Conservation (phyloP, 768 basidiomycete species). For the Panaeolus cyanescens region DNA sequence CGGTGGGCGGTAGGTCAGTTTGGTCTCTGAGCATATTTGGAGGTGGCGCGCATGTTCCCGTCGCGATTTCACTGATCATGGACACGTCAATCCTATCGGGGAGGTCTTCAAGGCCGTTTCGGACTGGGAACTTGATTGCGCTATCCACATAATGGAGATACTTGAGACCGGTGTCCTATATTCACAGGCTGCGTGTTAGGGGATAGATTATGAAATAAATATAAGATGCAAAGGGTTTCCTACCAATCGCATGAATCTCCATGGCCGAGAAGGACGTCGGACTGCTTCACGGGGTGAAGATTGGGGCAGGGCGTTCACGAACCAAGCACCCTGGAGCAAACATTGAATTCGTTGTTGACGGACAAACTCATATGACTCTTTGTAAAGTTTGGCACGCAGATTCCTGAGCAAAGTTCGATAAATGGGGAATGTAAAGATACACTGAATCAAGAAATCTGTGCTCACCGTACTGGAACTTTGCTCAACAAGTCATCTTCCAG, state of each 20-base stretch:
- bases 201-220: background rate
- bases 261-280: slow-evolving; percentile 64
- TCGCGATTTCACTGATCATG: slow-evolving; percentile 76
- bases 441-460: background rate
- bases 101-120: slow-evolving; percentile 83
- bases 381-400: slow-evolving; percentile 81
- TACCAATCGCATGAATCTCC: slow-evolving; percentile 89
- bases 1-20: slow-evolving; percentile 55
- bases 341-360: slow-evolving; percentile 88
- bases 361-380: slow-evolving; percentile 89
- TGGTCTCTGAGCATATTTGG: slow-evolving; percentile 65
- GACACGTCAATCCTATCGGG: slow-evolving; percentile 85
- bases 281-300: slow-evolving; percentile 51
- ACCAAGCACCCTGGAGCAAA: slow-evolving; percentile 89
- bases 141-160: slow-evolving; percentile 88
- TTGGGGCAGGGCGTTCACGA: slow-evolving; percentile 74
- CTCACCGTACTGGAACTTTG: slow-evolving; percentile 85
- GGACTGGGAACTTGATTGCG: slow-evolving; percentile 75
- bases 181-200: background rate
- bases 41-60: slow-evolving; percentile 71
- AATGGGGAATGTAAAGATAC: slow-evolving; percentile 5
- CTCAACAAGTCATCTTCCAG: slow-evolving; percentile 84
- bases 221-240: slow-evolving; percentile 8
- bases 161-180: slow-evolving; percentile 76
- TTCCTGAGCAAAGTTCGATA: slow-evolving; percentile 50